Evolutionary conservation across 805 yeast genomes (phyloP).

Genomic region (Limtongozyma cylindracea): DNA sequence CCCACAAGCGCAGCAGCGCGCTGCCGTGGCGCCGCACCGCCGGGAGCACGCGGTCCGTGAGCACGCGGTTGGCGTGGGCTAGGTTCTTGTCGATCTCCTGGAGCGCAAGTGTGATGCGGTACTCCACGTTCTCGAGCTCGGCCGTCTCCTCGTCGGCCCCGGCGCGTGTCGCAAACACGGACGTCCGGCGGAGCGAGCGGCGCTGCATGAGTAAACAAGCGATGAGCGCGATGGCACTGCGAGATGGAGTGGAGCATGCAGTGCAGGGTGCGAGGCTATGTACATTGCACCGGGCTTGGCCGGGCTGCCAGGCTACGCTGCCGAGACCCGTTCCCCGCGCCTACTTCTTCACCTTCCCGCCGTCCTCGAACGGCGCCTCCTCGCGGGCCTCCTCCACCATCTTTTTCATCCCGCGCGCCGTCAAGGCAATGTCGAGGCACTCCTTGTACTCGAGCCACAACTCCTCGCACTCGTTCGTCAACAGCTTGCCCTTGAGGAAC

Average conservation of each 20-base stretch:
- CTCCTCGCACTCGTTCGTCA: slow-evolving; percentile 73
- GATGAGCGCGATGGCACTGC: no score
- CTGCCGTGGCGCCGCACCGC: slow-evolving; percentile 31
- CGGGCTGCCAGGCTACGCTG: no score
- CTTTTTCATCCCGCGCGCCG: slow-evolving; percentile 53
- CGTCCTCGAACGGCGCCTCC: slow-evolving; percentile 54
- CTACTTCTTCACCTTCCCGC: no score
- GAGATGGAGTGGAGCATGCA: no score
- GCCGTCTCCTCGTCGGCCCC: no score
- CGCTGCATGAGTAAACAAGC: no score
- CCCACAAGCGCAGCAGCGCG: slow-evolving; percentile 35
- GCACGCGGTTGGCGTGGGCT: slow-evolving; percentile 36
- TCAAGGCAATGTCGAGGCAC: slow-evolving; percentile 56
- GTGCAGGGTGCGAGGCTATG: no score
- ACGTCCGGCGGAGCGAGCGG: no score
- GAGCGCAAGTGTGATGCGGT: slow-evolving; percentile 47
- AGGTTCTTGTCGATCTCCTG: slow-evolving; percentile 64
- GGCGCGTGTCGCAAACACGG: no score
- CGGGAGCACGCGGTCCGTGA: slow-evolving; percentile 47
- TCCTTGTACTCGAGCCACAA: slow-evolving; percentile 72
- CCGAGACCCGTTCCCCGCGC: no score
- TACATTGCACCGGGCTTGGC: no score
- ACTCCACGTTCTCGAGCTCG: slow-evolving; percentile 44
- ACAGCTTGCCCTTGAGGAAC: slow-evolving; percentile 25
- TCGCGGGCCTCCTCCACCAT: slow-evolving; percentile 74